Evolutionary conservation across 257 asterid genomes (phyloP).

Genomic region (Solanum chiquidenum): DNA sequence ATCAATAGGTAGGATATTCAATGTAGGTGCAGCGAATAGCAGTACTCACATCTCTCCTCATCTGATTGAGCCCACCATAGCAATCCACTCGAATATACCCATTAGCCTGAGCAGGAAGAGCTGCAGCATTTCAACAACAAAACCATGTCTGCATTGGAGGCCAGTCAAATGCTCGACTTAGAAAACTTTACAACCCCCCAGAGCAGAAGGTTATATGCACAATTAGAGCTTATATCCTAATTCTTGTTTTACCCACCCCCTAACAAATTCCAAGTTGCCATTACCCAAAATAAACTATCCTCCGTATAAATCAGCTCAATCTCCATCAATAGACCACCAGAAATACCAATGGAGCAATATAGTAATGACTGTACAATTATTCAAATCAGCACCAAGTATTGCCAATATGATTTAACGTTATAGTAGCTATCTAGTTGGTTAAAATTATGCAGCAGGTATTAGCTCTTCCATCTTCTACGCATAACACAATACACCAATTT

Average conservation of each 20-base stretch:
- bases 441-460: neutral
- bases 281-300: neutral
- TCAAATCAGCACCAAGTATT: neutral
- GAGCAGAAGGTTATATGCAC: neutral
- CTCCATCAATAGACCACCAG: neutral
- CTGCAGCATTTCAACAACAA: slow-evolving; percentile 98
- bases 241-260: neutral
- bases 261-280: neutral
- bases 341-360: neutral
- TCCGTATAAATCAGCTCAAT: neutral
- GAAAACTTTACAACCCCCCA: slow-evolving; percentile 4
- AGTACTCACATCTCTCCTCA: slow-evolving; percentile 94
- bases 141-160: slow-evolving; percentile 87
- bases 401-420: neutral
- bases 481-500: neutral
- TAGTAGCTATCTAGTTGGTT: neutral
- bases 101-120: slow-evolving; percentile 64
- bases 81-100: slow-evolving; percentile 96
- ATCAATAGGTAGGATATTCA: neutral
- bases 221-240: neutral
- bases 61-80: slow-evolving; percentile 99
- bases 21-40: neutral
- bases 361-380: neutral
- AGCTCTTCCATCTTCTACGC: neutral
- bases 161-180: slow-evolving; percentile 51